Conservation (phyloP, 306 rosid species). For the Trifolium repens region DNA sequence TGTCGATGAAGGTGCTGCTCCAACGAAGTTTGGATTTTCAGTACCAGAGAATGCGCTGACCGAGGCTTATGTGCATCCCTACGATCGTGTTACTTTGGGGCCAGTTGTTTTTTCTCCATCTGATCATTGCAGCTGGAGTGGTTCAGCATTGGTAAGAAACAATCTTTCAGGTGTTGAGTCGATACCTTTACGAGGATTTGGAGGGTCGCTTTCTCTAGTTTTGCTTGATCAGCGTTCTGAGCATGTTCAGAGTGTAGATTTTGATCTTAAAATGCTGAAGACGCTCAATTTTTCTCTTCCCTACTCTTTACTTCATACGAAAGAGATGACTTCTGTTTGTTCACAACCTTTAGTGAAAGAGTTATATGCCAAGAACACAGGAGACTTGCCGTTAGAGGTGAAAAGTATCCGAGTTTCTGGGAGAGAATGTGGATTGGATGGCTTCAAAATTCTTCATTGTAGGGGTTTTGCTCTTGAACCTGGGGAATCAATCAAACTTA, state of each 20-base stretch:
- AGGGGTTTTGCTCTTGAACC: conserved; percentile 47
- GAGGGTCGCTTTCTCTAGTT: conserved; percentile 80
- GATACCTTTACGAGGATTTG: conserved; percentile 71
- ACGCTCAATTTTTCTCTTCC: conserved; percentile 65
- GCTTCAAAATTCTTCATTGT: conserved; percentile 66
- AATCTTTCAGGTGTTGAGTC: conserved; percentile 96
- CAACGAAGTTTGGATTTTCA: conserved; percentile 81
- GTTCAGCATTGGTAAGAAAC: conserved; percentile 91
- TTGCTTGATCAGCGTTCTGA: conserved; percentile 70
- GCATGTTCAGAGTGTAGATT: conserved; percentile 66
- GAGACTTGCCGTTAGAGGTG: conserved; percentile 82
- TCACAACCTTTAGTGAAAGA: conserved; percentile 65
- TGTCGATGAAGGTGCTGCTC: conserved; percentile 56
- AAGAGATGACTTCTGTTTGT: conserved; percentile 63
- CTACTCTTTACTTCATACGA: conserved; percentile 53
- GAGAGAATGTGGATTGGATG: conserved; percentile 79
- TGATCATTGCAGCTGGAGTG: conserved; percentile 75
- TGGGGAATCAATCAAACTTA: conserved; percentile 48
- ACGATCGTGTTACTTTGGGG: conserved; percentile 69
- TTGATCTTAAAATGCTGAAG: conserved; percentile 60
- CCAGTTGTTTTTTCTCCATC: conserved; percentile 83
- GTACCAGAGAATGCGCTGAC: conserved; percentile 72
- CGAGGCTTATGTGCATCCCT: conserved; percentile 82
- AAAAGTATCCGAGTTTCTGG: conserved; percentile 75
- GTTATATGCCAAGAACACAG: conserved; percentile 80